Percentiles rank a stretch among this genome's conserved stretches.
These are phyloP conservation scores for Lentinus tigrinus DNA, from an alignment of 768 basidiomycete species.

Conservation along the genomic window DNA sequence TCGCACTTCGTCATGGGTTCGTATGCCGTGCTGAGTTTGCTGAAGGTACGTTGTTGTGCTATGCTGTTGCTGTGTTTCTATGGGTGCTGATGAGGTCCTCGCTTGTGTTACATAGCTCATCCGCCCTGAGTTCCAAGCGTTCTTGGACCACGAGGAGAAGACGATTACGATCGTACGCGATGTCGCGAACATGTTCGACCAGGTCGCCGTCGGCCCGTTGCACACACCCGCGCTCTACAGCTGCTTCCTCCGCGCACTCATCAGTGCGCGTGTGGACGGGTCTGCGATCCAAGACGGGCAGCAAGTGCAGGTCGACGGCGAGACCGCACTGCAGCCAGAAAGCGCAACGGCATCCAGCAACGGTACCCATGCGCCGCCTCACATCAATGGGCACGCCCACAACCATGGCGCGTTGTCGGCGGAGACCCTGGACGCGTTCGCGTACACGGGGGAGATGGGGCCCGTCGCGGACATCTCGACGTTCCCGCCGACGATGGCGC, in stretches of 20 bases:
- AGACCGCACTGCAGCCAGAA: background rate
- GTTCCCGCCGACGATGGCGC: conserved; percentile 87
- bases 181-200: conserved; percentile 78
- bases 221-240: conserved; percentile 94
- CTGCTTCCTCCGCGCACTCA: conserved; percentile 75
- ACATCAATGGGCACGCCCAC: conserved; percentile 1
- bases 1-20: conserved; percentile 88
- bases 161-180: conserved; percentile 73
- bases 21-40: conserved; percentile 89
- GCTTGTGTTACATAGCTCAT: conserved; percentile 53
- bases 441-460: conserved; percentile 82
- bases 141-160: conserved; percentile 70
- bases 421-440: conserved; percentile 52
- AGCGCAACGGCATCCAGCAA: conserved; percentile 4
- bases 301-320: conserved; percentile 1
- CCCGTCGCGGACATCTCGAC: conserved; percentile 78
- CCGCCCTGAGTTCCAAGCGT: conserved; percentile 78
- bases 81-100: background rate
- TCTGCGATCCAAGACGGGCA: background rate
- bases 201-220: conserved; percentile 68
- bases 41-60: conserved; percentile 61
- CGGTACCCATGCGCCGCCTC: conserved; percentile 2
- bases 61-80: background rate
- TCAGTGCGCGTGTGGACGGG: conserved; percentile 47
- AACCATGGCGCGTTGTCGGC: background rate